Evolutionary conservation across 2,329 filamentous ascomycete species (phyloP).

Genomic region (Decorospora gaudefroyi): DNA sequence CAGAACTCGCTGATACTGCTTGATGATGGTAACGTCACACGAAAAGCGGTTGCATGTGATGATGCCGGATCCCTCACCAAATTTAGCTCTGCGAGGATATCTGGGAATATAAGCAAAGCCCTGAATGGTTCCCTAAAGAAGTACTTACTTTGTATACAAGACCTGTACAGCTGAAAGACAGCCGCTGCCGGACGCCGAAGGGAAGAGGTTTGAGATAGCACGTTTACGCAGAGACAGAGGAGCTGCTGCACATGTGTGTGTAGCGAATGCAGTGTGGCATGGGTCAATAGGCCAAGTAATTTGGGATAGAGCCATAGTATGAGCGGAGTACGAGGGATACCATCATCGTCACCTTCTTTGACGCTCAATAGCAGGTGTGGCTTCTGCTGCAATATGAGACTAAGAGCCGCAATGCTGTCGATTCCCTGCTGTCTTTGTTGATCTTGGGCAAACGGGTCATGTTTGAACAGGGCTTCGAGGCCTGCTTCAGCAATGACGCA

Average conservation of each 20-base stretch:
- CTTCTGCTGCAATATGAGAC: constrained; percentile 73
- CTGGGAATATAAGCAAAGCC: constrained; percentile 39
- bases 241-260: constrained; percentile 46
- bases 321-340: constrained; percentile 50
- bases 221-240: constrained; percentile 45
- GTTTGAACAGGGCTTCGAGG: constrained; percentile 68
- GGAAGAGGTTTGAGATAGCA: constrained; percentile 43
- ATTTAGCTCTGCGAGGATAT: constrained; percentile 53
- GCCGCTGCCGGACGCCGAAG: constrained; percentile 44
- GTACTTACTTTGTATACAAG: constrained; percentile 49
- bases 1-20: constrained; percentile 47
- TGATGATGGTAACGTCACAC: constrained; percentile 47
- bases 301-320: constrained; percentile 60
- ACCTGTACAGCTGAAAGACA: constrained; percentile 47
- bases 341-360: constrained; percentile 41
- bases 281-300: constrained; percentile 55
- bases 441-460: constrained; percentile 69
- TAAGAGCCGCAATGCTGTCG: constrained; percentile 78
- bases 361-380: constrained; percentile 64
- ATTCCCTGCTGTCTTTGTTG: constrained; percentile 63
- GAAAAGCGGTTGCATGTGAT: constrained; percentile 23
- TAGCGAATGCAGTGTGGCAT: constrained; percentile 49
- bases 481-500: constrained; percentile 82
- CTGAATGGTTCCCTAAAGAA: not conserved
- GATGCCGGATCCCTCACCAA: constrained; percentile 23